Base-by-base conservation (phyloP, 2,329 filamentous ascomycete species). In the Leptodontidium sp. region DNA sequence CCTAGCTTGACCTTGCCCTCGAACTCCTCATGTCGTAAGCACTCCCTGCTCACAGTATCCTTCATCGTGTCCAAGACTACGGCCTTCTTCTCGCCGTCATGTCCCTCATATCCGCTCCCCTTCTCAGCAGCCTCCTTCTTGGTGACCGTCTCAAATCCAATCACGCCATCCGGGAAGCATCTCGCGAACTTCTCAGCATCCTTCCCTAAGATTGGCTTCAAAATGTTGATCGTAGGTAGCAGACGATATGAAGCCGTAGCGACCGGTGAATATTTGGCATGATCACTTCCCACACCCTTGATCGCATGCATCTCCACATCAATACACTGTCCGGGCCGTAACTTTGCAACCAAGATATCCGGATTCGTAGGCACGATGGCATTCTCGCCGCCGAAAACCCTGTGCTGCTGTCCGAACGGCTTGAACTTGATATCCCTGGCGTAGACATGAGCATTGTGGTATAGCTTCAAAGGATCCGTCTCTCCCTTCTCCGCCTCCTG, bases 211-310 rank as follows among this genome's bases (percentile, higher is more conserved):
- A 99, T 98, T 24, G 96, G 96, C 74, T 87, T 84, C 55, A 86
- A 84, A 78, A 99, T 98, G 72, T 87, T 86, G 80, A 99, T 98
- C 73, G 90, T 90, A 8, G 96, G 96, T 78, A 99, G 83, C 24
- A 99, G 87, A 61, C 96, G 90, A 83, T 99, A 99, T 29, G 92
- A 93, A 2, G 96, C 96, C 1, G 96, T 98, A 2, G 95, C 94
- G 45, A 98, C 96, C 58, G 96, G 96, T 0, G 93, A 97, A 84
- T 96, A 99, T 82, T 99, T 99, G 75, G 96, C 91, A 80, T 99
- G 96, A 81, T 99, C 96, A 72, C 91, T 89, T 59, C 96, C 96
- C 74, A 97, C 90, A 70, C 97, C 96, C 83, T 98, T 97, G 82
- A 97, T 90, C 83, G 95, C 96, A 84, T 98, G 94, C 87, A 97